phyloP scores from a whole-genome alignment of 2,329 filamentous ascomycete species.

The Tolypocladium pustulatum region DNA sequence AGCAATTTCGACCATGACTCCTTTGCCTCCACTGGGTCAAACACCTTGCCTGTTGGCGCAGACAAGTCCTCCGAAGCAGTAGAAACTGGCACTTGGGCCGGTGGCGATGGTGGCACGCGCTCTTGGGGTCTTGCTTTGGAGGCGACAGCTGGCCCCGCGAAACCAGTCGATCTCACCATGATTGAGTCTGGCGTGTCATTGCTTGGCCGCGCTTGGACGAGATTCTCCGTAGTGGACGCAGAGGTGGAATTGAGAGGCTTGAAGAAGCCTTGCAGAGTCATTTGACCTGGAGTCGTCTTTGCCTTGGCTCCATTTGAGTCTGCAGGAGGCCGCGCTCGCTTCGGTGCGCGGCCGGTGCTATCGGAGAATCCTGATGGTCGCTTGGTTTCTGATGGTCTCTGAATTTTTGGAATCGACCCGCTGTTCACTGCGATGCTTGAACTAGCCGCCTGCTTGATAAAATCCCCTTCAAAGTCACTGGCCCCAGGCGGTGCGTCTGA shows the following conservation, averaged over 20 bases:
- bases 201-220: background rate
- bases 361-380: background rate
- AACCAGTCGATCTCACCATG: background rate
- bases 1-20: slow-evolving; percentile 83
- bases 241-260: slow-evolving; percentile 32
- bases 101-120: background rate
- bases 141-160: background rate
- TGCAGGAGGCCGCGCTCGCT: slow-evolving; percentile 14
- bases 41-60: slow-evolving; percentile 27
- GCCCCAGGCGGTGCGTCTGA: background rate
- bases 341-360: slow-evolving; percentile 5
- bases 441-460: background rate
- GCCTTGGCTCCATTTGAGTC: slow-evolving; percentile 17
- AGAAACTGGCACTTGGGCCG: background rate
- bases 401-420: background rate
- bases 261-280: slow-evolving; percentile 71
- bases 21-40: slow-evolving; percentile 63
- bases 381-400: background rate
- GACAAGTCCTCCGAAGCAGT: background rate
- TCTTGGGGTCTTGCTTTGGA: background rate
- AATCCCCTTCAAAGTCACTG: background rate
- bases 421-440: background rate
- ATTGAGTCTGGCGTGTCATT: background rate
- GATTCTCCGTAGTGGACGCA: background rate
- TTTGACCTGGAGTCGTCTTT: slow-evolving; percentile 28